Percentiles rank a stretch among this genome's conserved stretches.
Conservation (phyloP, 2,329 filamentous ascomycete genomes). For the Xylariomycetidae sp. region DNA sequence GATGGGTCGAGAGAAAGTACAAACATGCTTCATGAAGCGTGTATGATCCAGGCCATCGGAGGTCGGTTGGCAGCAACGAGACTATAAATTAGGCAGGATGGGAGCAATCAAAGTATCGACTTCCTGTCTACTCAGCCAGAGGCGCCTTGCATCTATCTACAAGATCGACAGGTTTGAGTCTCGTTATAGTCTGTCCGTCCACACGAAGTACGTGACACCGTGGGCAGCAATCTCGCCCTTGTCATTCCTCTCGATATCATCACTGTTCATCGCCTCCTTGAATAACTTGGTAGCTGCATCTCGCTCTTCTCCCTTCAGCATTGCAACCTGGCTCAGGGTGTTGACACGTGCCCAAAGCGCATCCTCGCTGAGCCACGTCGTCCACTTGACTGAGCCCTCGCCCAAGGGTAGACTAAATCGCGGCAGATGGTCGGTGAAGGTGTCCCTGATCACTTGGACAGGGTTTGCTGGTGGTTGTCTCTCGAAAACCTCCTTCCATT, state of each 20-base stretch:
- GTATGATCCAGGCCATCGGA: too few relatives aligned
- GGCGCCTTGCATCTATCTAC: too few relatives aligned
- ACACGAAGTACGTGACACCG: constrained; percentile 57
- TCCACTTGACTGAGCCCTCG: constrained; percentile 50
- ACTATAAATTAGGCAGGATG: too few relatives aligned
- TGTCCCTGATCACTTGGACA: constrained; percentile 42
- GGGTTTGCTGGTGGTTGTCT: constrained; percentile 48
- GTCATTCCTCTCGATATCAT: constrained; percentile 52
- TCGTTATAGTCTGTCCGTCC: constrained; percentile 48
- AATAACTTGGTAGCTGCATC: constrained; percentile 43
- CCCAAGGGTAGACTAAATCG: constrained; percentile 57
- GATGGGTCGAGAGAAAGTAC: too few relatives aligned
- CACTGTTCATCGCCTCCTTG: constrained; percentile 45
- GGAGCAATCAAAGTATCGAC: too few relatives aligned
- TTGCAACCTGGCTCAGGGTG: constrained; percentile 63
- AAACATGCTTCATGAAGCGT: too few relatives aligned
- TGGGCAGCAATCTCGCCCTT: constrained; percentile 59
- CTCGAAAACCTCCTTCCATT: constrained; percentile 61
- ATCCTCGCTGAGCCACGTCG: constrained; percentile 51
- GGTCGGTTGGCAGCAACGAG: too few relatives aligned
- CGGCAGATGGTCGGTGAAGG: constrained; percentile 32
- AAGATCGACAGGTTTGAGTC: too few relatives aligned
- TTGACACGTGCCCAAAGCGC: constrained; percentile 57
- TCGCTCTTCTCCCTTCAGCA: constrained; percentile 46
- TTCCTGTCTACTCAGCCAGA: too few relatives aligned